Conservation (phyloP, 2,329 filamentous ascomycete species). For the Emericellopsis atlantica region DNA sequence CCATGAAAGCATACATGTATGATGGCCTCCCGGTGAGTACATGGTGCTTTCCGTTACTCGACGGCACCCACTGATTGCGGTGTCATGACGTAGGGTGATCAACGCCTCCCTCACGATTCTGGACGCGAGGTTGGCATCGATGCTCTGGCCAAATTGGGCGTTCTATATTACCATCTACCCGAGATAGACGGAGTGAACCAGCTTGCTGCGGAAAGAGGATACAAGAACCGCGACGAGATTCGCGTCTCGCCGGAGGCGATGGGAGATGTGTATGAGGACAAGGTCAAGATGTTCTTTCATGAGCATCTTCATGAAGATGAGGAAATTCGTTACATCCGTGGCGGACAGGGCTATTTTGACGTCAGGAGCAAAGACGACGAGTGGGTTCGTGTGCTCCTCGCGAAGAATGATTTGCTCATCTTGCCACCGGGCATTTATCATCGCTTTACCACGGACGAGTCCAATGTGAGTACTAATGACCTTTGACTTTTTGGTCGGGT, state of each 20-base stretch:
- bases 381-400: conserved; percentile 78
- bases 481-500: background rate
- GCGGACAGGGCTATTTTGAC: conserved; percentile 85
- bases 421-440: conserved; percentile 94
- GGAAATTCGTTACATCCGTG: conserved; percentile 90
- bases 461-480: conserved; percentile 52
- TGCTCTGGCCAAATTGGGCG: conserved; percentile 63
- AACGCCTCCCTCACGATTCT: conserved; percentile 82
- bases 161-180: conserved; percentile 62
- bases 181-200: conserved; percentile 55
- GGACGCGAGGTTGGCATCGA: conserved; percentile 52
- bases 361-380: conserved; percentile 71
- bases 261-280: conserved; percentile 80
- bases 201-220: conserved; percentile 63
- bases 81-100: conserved; percentile 58
- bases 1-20: conserved; percentile 46
- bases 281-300: conserved; percentile 86
- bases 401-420: conserved; percentile 84
- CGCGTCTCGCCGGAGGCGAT: conserved; percentile 76
- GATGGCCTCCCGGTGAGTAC: conserved; percentile 38
- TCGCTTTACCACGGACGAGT: conserved; percentile 86
- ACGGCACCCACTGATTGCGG: background rate
- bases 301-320: conserved; percentile 98
- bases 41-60: no score
- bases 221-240: conserved; percentile 93